phyloP scores from a whole-genome alignment of 164 flowering plant species.

The Nymphaea colorata region DNA sequence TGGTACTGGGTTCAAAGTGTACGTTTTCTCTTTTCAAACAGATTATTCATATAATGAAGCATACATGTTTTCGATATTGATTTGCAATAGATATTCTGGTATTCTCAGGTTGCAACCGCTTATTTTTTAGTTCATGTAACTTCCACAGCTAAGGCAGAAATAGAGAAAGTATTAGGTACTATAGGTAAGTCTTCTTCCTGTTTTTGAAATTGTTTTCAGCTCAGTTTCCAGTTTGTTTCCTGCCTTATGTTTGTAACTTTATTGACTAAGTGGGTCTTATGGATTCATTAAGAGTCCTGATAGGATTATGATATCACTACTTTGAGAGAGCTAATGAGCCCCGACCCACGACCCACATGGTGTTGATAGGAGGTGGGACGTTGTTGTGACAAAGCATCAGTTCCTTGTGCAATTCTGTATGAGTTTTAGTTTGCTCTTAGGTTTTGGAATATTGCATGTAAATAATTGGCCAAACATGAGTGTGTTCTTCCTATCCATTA shows the following conservation, averaged over 20 bases:
- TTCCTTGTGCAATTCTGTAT: too few species aligned
- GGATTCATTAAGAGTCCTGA: too few species aligned
- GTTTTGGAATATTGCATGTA: too few species aligned
- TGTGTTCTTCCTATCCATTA: too few species aligned
- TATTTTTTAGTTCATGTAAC: constrained; percentile 27
- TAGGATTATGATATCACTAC: neutral
- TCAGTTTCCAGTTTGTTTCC: neutral
- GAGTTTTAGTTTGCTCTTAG: too few species aligned
- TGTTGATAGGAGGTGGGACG: too few species aligned
- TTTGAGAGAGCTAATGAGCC: neutral
- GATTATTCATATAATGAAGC: too few species aligned
- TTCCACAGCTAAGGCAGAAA: constrained; percentile 17
- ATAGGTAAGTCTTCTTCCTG: constrained; percentile 21
- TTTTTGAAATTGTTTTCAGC: neutral
- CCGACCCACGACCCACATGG: neutral
- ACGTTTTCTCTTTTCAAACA: constrained; percentile 13
- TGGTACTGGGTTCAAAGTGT: constrained; percentile 35
- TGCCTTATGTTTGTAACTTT: too few species aligned
- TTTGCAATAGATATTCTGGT: neutral
- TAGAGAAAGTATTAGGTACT: constrained; percentile 12
- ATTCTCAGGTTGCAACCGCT: constrained; percentile 35
- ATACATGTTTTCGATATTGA: too few species aligned
- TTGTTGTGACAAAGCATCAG: too few species aligned
- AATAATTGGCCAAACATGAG: too few species aligned
- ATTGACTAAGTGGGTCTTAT: too few species aligned